Evolutionary conservation across 2,329 filamentous ascomycete species (phyloP), one percentile per base, ranked within the genome.

Genomic region (Phaeosphaeriaceae sp.): DNA sequence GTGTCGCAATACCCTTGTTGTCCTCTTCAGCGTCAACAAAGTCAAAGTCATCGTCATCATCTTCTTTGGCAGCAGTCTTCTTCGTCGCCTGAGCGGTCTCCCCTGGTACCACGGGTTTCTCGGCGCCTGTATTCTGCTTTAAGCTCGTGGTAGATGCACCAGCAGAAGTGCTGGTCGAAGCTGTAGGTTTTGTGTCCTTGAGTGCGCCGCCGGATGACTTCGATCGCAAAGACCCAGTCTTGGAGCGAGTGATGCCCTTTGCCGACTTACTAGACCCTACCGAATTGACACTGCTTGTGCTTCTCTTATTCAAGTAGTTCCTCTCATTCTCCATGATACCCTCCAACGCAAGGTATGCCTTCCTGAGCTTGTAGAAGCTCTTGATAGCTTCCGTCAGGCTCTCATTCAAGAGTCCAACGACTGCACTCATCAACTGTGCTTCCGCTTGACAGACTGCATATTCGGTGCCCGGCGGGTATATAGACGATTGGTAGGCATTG

Each of bases 361-460:
- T 96, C 61, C 94, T 85, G 67, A 98, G 79, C 78, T 95, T 96
- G 74, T 96, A 96, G 72, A 98, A 98, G 6, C 92, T 92, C 78
- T 90, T 92, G 76, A 98, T 86, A 17, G 89, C 92, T 76, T 98
- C 95, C 0, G 93, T 94, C 68, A 98, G 79, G 73, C 91, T 97
- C 80, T 98, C 95, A 65, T 96, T 96, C 68, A 98, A 81, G 17
- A 98, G 91, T 0, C 88, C 92, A 0, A 97, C 88, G 1, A 99
- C 89, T 0, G 93, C 93, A 56, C 87, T 86, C 90, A 97, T 96
- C 62, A 97, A 83, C 77, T 97, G 92, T 1, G 92, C 87, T 80
- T 97, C 89, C 4, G 93, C 91, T 58, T 92, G 87, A 59, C 92
- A 91, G 3, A 98, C 82, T 1, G 91, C 88, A 74, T 91, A 98